Conservation (phyloP, 495 filamentous ascomycete species). For the Durotheca rogersii region DNA sequence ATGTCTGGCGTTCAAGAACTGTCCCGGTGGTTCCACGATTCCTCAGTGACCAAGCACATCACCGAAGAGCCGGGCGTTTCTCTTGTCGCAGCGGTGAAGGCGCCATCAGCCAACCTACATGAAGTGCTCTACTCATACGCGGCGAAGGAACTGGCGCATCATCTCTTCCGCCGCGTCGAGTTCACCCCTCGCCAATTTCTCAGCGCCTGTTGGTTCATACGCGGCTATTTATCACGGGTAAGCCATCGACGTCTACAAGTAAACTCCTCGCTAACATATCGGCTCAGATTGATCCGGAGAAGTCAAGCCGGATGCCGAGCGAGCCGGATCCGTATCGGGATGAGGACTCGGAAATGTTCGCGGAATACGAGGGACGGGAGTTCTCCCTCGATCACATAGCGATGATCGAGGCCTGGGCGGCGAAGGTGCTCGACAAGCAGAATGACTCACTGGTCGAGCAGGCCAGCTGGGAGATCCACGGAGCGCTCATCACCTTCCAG, state of each 20-base stretch:
- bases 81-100: constrained; percentile 20
- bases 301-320: constrained; percentile 19
- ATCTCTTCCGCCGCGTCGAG: constrained; percentile 32
- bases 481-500: constrained; percentile 35
- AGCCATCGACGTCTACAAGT: neutral
- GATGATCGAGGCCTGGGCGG: constrained; percentile 27
- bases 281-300: constrained; percentile 21
- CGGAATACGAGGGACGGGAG: constrained; percentile 15
- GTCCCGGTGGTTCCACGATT: constrained; percentile 39
- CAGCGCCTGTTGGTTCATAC: constrained; percentile 26
- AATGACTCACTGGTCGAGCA: constrained; percentile 19
- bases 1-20: constrained; percentile 31
- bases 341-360: neutral
- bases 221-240: constrained; percentile 31
- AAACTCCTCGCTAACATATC: constrained; percentile 11
- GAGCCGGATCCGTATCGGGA: constrained; percentile 12
- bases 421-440: constrained; percentile 8
- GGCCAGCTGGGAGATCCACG: constrained; percentile 43
- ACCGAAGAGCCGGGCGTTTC: constrained; percentile 15
- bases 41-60: constrained; percentile 37
- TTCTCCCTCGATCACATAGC: constrained; percentile 16
- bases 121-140: constrained; percentile 23
- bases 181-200: constrained; percentile 32
- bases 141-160: constrained; percentile 26
- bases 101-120: constrained; percentile 22